A percentile compares a stretch with the other conserved stretches of the same genome.
Conservation (phyloP, 176 grass and related monocot genomes). For the Zea mays region Zm-B73-REFERENCE-NAM-5.0 NC_050099.1:32129501-32130000, state of each 20-base stretch:
- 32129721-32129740: slow-evolving; percentile 44
- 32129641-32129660: slow-evolving; percentile 90
- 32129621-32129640: slow-evolving; percentile 62
- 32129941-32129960: slow-evolving; percentile 56
- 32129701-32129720: slow-evolving; percentile 87
- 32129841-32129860: slow-evolving; percentile 82
- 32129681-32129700: slow-evolving; percentile 80
- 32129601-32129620: slow-evolving; percentile 64
- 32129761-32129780: slow-evolving; percentile 14
- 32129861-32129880: slow-evolving; percentile 74
- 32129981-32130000: slow-evolving; percentile 82
- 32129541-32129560: slow-evolving; percentile 4
- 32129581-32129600: slow-evolving; percentile 24
- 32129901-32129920: slow-evolving; percentile 18
- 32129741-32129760: slow-evolving; percentile 29
- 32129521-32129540: background rate
- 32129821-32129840: slow-evolving; percentile 90
- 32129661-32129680: slow-evolving; percentile 76
- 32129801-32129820: slow-evolving; percentile 93
- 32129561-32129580: background rate
- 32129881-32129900: slow-evolving; percentile 33
- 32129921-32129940: slow-evolving; percentile 22
- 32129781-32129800: slow-evolving; percentile 41
- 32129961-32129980: slow-evolving; percentile 82
- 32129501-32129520: slow-evolving; percentile 16